Evolutionary conservation across 345 rosid genomes (phyloP).

Genomic region (Cardiospermum halicacabum): DNA sequence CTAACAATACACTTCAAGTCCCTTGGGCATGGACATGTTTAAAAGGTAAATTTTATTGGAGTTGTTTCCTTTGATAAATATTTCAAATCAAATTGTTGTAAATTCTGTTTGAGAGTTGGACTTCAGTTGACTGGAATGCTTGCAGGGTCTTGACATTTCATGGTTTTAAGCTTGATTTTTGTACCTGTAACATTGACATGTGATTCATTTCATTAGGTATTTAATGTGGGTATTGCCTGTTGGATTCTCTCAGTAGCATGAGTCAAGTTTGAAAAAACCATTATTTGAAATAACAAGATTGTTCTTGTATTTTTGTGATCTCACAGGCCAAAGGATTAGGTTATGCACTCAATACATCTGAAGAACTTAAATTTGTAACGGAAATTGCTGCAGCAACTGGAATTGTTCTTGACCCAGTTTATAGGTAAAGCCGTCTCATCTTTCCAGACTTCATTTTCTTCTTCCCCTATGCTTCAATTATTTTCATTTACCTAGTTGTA

Average conservation of each 20-base stretch:
- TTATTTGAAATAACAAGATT: neutral
- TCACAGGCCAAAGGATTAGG: conserved; percentile 84
- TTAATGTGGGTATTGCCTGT: neutral
- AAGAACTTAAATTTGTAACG: conserved; percentile 76
- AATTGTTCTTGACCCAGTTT: conserved; percentile 82
- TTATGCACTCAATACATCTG: conserved; percentile 73
- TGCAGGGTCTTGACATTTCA: neutral
- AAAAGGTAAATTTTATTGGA: neutral
- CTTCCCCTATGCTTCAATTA: too few species aligned
- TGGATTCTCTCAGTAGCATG: neutral
- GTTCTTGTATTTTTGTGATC: neutral
- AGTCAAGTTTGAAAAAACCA: neutral
- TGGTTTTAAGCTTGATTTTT: neutral
- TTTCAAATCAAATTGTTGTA: neutral
- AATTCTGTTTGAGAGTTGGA: neutral
- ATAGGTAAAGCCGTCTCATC: conserved; percentile 46
- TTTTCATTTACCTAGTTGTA: too few species aligned
- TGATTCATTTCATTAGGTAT: neutral
- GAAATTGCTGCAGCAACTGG: conserved; percentile 78
- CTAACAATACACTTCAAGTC: neutral
- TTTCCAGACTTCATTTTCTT: neutral
- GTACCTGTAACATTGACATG: neutral
- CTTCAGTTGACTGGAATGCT: neutral
- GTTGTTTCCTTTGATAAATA: neutral
- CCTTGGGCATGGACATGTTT: neutral